Conservation (phyloP, 352 stramenopile species). For the Pythium guiyangense region DNA sequence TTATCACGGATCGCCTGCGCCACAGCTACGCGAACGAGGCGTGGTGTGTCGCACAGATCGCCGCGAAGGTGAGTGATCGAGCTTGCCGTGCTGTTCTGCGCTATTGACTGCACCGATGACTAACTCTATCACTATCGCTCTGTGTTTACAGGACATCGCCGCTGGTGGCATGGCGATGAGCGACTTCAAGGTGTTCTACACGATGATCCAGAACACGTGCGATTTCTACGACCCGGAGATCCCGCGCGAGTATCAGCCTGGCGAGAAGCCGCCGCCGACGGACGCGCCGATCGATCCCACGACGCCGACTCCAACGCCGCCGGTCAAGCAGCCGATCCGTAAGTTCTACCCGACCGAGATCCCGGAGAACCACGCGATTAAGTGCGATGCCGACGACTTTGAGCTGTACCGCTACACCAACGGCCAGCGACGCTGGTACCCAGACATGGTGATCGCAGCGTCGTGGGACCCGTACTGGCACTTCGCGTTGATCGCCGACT, state of each 20-base stretch:
- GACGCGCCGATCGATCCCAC: not conserved
- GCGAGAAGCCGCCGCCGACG: not conserved
- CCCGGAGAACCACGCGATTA: constrained; percentile 12
- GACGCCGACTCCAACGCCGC: not conserved
- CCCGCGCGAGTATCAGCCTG: constrained; percentile 7
- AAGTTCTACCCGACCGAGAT: not conserved
- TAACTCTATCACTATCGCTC: not conserved
- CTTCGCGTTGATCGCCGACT: constrained; percentile 7
- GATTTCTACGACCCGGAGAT: constrained; percentile 8
- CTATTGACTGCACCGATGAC: not conserved
- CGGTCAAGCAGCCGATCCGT: not conserved
- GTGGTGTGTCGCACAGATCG: constrained; percentile 9
- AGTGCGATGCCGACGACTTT: too few species aligned
- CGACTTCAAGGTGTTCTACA: constrained; percentile 15
- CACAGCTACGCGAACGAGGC: constrained; percentile 11
- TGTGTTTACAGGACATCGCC: constrained; percentile 8
- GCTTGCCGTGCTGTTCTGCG: not conserved
- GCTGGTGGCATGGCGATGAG: not conserved
- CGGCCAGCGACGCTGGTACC: constrained; percentile 15
- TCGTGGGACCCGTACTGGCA: constrained; percentile 24
- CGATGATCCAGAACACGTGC: constrained; percentile 16
- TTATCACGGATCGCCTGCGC: constrained; percentile 10
- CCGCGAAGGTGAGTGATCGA: constrained; percentile 1
- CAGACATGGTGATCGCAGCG: constrained; percentile 10
- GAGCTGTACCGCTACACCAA: constrained; percentile 18